Conservation (phyloP, 2,329 filamentous ascomycete genomes). For the Acrocalymma vagum region DNA sequence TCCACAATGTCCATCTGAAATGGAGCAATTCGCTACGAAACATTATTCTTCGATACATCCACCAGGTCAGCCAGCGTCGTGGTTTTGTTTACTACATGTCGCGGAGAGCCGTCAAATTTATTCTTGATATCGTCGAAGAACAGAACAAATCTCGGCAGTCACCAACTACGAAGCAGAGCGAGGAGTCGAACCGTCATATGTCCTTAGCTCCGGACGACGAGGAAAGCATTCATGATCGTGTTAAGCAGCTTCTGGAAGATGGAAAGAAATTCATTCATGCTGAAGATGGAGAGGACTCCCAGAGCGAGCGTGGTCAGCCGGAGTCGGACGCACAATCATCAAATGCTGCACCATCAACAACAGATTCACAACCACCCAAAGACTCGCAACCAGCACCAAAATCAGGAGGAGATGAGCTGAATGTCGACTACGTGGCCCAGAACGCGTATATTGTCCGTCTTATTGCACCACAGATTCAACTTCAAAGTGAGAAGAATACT, state of each 20-base stretch:
- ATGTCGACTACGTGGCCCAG: constrained; percentile 86
- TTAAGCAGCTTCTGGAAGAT: constrained; percentile 85
- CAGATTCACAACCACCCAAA: constrained; percentile 39
- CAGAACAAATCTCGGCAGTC: constrained; percentile 71
- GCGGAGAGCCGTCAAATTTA: constrained; percentile 94
- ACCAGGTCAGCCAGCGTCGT: constrained; percentile 93
- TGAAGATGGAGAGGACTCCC: constrained; percentile 61
- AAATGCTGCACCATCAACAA: constrained; percentile 45
- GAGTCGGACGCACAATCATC: no score
- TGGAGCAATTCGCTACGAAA: constrained; percentile 98
- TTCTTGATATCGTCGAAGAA: constrained; percentile 95
- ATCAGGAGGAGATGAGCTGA: constrained; percentile 79
- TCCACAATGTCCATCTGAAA: constrained; percentile 97
- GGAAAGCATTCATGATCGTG: constrained; percentile 81
- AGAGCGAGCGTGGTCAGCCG: constrained; percentile 23
- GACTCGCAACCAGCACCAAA: no score
- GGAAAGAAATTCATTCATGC: constrained; percentile 82
- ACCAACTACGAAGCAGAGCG: constrained; percentile 31
- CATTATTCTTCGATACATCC: constrained; percentile 95
- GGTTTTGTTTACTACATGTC: constrained; percentile 99
- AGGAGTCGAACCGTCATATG: constrained; percentile 39
- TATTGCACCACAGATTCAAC: constrained; percentile 96
- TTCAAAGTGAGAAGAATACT: constrained; percentile 97
- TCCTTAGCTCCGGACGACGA: constrained; percentile 62
- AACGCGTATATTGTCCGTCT: constrained; percentile 95